These are phyloP conservation scores for Juglanconis sp. DNA, from an alignment of 2,329 filamentous ascomycete genomes.

Conservation along the genomic window DNA sequence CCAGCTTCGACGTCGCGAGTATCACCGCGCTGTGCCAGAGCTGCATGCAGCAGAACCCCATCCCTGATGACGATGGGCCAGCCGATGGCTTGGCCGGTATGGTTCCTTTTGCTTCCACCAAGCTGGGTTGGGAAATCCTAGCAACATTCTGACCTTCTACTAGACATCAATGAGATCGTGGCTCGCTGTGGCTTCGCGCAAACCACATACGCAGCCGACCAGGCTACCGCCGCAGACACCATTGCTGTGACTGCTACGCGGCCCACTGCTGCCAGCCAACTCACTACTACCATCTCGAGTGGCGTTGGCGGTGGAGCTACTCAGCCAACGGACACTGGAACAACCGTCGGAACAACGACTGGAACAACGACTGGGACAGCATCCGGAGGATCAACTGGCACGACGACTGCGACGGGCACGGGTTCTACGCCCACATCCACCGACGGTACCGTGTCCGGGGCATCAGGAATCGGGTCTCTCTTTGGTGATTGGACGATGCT, in stretches of 20 bases:
- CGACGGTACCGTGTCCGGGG: background rate
- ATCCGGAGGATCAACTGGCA: background rate
- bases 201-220: constrained; percentile 26
- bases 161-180: constrained; percentile 35
- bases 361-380: background rate
- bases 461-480: background rate
- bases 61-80: background rate
- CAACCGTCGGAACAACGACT: background rate
- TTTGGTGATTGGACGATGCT: background rate
- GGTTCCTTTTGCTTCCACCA: background rate
- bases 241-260: constrained; percentile 31
- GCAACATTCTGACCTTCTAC: background rate
- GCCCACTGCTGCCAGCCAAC: constrained; percentile 30
- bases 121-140: background rate
- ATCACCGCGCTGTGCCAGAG: constrained; percentile 35
- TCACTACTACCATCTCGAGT: constrained; percentile 33
- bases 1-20: constrained; percentile 35
- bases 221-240: constrained; percentile 22
- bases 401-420: background rate
- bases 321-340: background rate
- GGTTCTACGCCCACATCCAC: background rate
- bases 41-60: constrained; percentile 34
- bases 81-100: constrained; percentile 15
- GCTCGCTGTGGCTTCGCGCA: constrained; percentile 33
- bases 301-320: constrained; percentile 15